These are phyloP conservation scores for Lichtheimia hyalospora DNA, from an alignment of 371 early-diverging fungal genomes.

Conservation along the genomic window DNA sequence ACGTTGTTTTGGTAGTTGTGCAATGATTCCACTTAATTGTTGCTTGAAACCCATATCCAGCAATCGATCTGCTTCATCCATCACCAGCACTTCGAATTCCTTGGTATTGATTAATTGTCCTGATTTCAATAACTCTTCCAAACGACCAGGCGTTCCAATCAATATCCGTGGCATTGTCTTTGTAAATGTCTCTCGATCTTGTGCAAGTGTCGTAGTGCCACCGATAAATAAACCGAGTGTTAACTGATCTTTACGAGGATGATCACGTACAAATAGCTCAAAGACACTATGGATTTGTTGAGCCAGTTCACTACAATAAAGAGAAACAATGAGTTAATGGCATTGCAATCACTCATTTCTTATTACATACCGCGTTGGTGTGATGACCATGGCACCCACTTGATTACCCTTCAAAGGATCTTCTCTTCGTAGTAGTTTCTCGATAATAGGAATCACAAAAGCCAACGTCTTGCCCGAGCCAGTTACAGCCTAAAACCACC, in stretches of 20 bases:
- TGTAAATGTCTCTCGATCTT: constrained; percentile 62
- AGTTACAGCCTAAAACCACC: constrained; percentile 82
- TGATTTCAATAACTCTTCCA: constrained; percentile 83
- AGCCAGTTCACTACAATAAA: constrained; percentile 82
- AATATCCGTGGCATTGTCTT: constrained; percentile 76
- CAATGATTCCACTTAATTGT: constrained; percentile 78
- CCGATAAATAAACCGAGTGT: constrained; percentile 69
- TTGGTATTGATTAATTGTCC: constrained; percentile 64
- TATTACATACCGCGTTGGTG: constrained; percentile 83
- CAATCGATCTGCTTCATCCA: constrained; percentile 94
- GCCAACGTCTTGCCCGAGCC: constrained; percentile 99
- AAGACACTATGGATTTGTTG: constrained; percentile 87
- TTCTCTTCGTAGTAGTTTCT: constrained; percentile 71
- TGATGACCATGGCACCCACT: constrained; percentile 90
- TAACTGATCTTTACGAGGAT: constrained; percentile 42
- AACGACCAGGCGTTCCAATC: constrained; percentile 96
- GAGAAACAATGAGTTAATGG: not conserved
- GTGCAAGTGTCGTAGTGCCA: constrained; percentile 62
- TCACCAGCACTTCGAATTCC: constrained; percentile 85
- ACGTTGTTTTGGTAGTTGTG: constrained; percentile 87
- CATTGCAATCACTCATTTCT: not conserved
- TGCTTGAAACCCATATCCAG: constrained; percentile 94
- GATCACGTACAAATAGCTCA: constrained; percentile 52
- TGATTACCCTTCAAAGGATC: constrained; percentile 64
- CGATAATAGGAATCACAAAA: constrained; percentile 95